Percentiles rank a stretch among this genome's conserved stretches.
These are phyloP conservation scores for Parasitella parasitica DNA, from an alignment of 371 early-diverging fungal genomes.

Conservation along the genomic window DNA sequence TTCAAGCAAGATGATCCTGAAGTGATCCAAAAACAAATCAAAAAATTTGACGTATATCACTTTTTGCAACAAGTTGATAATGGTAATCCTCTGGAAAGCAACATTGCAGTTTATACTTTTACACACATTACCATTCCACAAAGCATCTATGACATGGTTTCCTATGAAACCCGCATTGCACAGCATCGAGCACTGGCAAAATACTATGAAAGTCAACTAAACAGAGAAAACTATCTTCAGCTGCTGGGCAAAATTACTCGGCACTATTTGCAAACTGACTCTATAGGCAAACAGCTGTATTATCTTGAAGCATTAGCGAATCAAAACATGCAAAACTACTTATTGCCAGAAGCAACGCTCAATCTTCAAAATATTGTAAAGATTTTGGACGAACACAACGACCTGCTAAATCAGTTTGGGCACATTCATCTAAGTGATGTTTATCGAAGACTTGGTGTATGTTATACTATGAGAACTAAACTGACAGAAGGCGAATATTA, in stretches of 20 bases:
- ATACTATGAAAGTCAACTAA: slow-evolving; percentile 54
- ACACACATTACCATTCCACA: slow-evolving; percentile 52
- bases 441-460: slow-evolving; percentile 54
- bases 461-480: slow-evolving; percentile 52
- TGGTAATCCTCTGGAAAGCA: slow-evolving; percentile 25
- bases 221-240: slow-evolving; percentile 43
- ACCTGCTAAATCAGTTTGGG: slow-evolving; percentile 37
- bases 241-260: slow-evolving; percentile 51
- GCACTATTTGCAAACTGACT: slow-evolving; percentile 58
- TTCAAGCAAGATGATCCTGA: slow-evolving; percentile 27
- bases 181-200: slow-evolving; percentile 50
- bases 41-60: slow-evolving; percentile 47
- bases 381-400: slow-evolving; percentile 47
- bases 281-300: slow-evolving; percentile 49
- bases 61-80: slow-evolving; percentile 39
- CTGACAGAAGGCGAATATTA: slow-evolving; percentile 51
- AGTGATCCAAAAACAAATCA: slow-evolving; percentile 29
- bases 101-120: slow-evolving; percentile 40
- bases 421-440: slow-evolving; percentile 52
- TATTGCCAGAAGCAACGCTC: slow-evolving; percentile 50
- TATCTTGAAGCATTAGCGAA: slow-evolving; percentile 56
- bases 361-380: slow-evolving; percentile 48
- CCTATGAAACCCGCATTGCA: slow-evolving; percentile 55
- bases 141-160: slow-evolving; percentile 57
- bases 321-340: slow-evolving; percentile 51